These are phyloP conservation scores for Fusarium burgessii DNA, from an alignment of 2,329 filamentous ascomycete species.

Conservation along the genomic window DNA sequence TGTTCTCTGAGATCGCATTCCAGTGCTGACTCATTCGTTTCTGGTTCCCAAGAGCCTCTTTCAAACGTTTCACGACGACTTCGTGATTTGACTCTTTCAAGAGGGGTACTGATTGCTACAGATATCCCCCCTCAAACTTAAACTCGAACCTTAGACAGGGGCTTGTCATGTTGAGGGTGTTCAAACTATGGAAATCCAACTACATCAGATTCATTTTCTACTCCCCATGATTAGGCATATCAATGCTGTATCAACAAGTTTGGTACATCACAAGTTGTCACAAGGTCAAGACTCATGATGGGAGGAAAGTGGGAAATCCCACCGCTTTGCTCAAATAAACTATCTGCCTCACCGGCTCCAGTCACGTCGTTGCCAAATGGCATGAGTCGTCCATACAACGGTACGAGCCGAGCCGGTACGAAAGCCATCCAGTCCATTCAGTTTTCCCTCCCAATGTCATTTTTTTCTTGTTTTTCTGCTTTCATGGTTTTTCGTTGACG, in stretches of 20 bases:
- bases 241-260: neutral
- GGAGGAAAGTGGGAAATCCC: slow-evolving; percentile 41
- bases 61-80: slow-evolving; percentile 8
- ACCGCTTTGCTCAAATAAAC: slow-evolving; percentile 45
- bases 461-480: slow-evolving; percentile 46
- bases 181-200: neutral
- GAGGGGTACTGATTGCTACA: neutral
- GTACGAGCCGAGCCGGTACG: slow-evolving; percentile 40
- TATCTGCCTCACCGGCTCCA: slow-evolving; percentile 43
- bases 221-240: neutral
- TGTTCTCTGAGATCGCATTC: slow-evolving; percentile 17
- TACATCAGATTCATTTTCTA: neutral
- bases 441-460: slow-evolving; percentile 42
- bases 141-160: neutral
- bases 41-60: slow-evolving; percentile 2
- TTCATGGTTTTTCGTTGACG: slow-evolving; percentile 32
- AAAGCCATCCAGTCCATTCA: slow-evolving; percentile 42
- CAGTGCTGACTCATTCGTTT: slow-evolving; percentile 17
- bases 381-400: slow-evolving; percentile 15
- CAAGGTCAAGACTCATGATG: slow-evolving; percentile 4
- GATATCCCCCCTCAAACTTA: neutral
- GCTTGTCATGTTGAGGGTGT: neutral
- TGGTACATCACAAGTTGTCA: neutral
- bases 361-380: slow-evolving; percentile 15
- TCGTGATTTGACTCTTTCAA: slow-evolving; percentile 2